A percentile compares a stretch with the other conserved stretches of the same genome.
These are phyloP conservation scores for Penicillium argentinense DNA, from an alignment of 495 filamentous ascomycete species.

Conservation along the genomic window DNA sequence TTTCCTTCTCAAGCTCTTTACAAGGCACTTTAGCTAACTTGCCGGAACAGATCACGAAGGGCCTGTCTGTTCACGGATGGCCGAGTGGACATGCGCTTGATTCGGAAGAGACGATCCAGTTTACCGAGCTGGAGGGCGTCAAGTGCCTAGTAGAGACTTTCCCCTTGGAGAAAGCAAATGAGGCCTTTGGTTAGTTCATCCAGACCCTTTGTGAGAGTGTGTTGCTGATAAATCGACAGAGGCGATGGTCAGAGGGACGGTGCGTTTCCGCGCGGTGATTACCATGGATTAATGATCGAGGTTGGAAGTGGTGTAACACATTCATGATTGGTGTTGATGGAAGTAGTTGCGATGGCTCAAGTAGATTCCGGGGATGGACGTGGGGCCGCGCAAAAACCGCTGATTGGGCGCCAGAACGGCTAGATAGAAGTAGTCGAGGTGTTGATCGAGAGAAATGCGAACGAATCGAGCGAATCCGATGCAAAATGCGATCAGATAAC, in stretches of 20 bases:
- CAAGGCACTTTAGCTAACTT: constrained; percentile 4
- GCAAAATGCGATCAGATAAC: no score
- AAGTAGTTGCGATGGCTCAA: no score
- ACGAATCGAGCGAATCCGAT: background rate
- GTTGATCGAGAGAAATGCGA: background rate
- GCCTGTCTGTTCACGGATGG: constrained; percentile 58
- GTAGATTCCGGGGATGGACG: no score
- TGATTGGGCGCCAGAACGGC: background rate
- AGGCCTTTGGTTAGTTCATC: constrained; percentile 49
- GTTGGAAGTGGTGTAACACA: background rate
- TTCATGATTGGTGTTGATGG: background rate
- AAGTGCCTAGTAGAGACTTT: constrained; percentile 65
- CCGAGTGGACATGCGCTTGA: constrained; percentile 63
- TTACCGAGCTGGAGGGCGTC: constrained; percentile 56
- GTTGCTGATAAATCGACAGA: constrained; percentile 17
- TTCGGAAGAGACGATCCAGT: constrained; percentile 64
- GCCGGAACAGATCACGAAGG: constrained; percentile 34
- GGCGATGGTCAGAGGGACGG: constrained; percentile 43
- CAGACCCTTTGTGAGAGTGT: background rate
- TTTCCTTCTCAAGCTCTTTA: background rate
- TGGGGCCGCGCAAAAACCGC: constrained; percentile 1
- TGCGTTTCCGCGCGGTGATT: constrained; percentile 52
- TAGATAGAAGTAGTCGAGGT: background rate
- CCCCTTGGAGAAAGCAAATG: constrained; percentile 55
- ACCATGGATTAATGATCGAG: constrained; percentile 42